Conservation (phyloP, 371 early-diverging fungal species). For the Gilbertella persicaria region DNA sequence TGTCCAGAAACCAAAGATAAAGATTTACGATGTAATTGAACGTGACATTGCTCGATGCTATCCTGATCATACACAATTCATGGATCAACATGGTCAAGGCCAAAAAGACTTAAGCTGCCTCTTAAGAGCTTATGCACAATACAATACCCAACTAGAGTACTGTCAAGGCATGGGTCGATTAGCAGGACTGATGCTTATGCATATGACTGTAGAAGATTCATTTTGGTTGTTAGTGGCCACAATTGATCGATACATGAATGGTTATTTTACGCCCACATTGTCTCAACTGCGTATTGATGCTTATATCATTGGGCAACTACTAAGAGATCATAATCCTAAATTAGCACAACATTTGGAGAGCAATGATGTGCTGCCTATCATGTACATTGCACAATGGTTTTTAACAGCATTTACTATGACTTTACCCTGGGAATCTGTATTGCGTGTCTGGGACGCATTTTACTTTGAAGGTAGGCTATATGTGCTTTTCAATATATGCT, state of each 20-base stretch:
- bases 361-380: slow-evolving; percentile 81
- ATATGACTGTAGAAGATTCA: slow-evolving; percentile 79
- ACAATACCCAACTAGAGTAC: slow-evolving; percentile 89
- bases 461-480: slow-evolving; percentile 70
- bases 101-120: slow-evolving; percentile 72
- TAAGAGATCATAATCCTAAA: slow-evolving; percentile 71
- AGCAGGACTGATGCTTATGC: slow-evolving; percentile 90
- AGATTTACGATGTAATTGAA: slow-evolving; percentile 78
- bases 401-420: slow-evolving; percentile 89
- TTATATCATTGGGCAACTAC: slow-evolving; percentile 78
- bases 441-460: slow-evolving; percentile 94
- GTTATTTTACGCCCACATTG: slow-evolving; percentile 78
- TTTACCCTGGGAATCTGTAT: slow-evolving; percentile 88
- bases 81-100: slow-evolving; percentile 68
- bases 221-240: slow-evolving; percentile 89
- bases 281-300: slow-evolving; percentile 82
- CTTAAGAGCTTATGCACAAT: slow-evolving; percentile 87
- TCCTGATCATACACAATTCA: slow-evolving; percentile 79
- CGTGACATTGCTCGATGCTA: slow-evolving; percentile 84
- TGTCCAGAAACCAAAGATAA: slow-evolving; percentile 17
- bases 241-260: slow-evolving; percentile 74
- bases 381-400: slow-evolving; percentile 95
- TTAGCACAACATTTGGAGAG: slow-evolving; percentile 74
- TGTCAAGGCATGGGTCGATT: slow-evolving; percentile 97
- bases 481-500: background rate